Evolutionary conservation across 2,329 filamentous ascomycete species (phyloP).

Genomic region (Delphinella strobiligena): DNA sequence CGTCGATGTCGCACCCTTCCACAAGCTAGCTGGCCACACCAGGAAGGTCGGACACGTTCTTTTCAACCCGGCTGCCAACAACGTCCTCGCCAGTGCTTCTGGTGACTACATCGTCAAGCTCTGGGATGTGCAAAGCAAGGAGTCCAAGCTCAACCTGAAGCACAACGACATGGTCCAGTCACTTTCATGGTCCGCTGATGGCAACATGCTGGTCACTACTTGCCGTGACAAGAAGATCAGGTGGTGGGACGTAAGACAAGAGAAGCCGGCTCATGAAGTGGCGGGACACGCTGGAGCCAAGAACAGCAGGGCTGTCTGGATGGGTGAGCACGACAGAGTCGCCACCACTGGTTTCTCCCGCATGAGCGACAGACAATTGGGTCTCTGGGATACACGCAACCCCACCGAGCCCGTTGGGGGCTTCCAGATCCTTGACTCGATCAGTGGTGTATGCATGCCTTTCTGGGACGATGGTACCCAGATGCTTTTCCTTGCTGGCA

Average conservation of each 20-base stretch:
- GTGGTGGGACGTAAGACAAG: constrained; percentile 93
- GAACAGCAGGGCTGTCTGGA: constrained; percentile 93
- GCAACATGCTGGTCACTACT: constrained; percentile 76
- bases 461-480: constrained; percentile 98
- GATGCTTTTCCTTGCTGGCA: constrained; percentile 90
- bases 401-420: constrained; percentile 72
- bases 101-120: constrained; percentile 92
- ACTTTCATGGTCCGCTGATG: constrained; percentile 87
- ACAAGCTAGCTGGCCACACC: constrained; percentile 75
- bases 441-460: constrained; percentile 96
- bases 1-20: constrained; percentile 65
- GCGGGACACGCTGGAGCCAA: constrained; percentile 85
- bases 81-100: constrained; percentile 87
- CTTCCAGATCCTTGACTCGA: constrained; percentile 83
- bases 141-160: constrained; percentile 63
- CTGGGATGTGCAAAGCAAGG: constrained; percentile 80
- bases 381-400: constrained; percentile 84
- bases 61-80: constrained; percentile 93
- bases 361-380: constrained; percentile 96
- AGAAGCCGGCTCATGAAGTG: constrained; percentile 73
- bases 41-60: constrained; percentile 97
- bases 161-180: constrained; percentile 90
- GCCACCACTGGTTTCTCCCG: constrained; percentile 94
- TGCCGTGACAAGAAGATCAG: constrained; percentile 97
- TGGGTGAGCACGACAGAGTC: constrained; percentile 92